Conservation (phyloP, 257 asterid genomes). For the Scutellaria barbata region DNA sequence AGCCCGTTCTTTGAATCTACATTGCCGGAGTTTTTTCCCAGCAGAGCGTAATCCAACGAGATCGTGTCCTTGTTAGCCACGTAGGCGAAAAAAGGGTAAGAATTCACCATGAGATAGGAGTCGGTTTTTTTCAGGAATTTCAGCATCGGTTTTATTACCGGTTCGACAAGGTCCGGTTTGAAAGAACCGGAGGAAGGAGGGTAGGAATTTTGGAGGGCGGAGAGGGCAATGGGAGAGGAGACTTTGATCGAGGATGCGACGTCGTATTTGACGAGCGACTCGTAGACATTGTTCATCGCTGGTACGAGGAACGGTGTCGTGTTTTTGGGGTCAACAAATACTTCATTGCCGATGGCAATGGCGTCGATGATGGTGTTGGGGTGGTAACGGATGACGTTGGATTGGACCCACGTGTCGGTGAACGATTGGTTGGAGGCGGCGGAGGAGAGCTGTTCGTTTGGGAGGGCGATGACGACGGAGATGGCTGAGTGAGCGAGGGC, state of each 20-base stretch:
- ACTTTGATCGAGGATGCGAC: constrained; percentile 57
- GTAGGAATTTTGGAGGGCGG: constrained; percentile 66
- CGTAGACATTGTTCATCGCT: constrained; percentile 79
- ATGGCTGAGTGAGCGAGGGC: constrained; percentile 75
- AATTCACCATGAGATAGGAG: constrained; percentile 77
- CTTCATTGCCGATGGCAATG: constrained; percentile 88
- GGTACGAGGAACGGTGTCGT: constrained; percentile 68
- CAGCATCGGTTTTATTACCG: constrained; percentile 85
- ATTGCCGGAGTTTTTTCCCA: constrained; percentile 53
- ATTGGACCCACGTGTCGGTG: constrained; percentile 77
- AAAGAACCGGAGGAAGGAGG: constrained; percentile 84
- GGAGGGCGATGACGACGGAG: constrained; percentile 69
- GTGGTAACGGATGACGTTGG: constrained; percentile 60
- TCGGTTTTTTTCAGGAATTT: constrained; percentile 57
- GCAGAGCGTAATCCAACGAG: constrained; percentile 69
- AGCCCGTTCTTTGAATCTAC: constrained; percentile 68
- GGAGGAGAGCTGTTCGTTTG: constrained; percentile 71
- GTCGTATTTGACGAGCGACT: constrained; percentile 56
- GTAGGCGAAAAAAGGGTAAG: constrained; percentile 81
- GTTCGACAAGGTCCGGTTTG: constrained; percentile 63
- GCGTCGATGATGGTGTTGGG: constrained; percentile 67
- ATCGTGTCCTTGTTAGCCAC: constrained; percentile 63
- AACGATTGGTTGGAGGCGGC: constrained; percentile 65
- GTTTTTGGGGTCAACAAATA: constrained; percentile 65
- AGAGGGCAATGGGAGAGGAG: constrained; percentile 76